These are phyloP conservation scores for Zalaria obscura DNA, from an alignment of 2,329 filamentous ascomycete genomes.

Conservation along the genomic window DNA sequence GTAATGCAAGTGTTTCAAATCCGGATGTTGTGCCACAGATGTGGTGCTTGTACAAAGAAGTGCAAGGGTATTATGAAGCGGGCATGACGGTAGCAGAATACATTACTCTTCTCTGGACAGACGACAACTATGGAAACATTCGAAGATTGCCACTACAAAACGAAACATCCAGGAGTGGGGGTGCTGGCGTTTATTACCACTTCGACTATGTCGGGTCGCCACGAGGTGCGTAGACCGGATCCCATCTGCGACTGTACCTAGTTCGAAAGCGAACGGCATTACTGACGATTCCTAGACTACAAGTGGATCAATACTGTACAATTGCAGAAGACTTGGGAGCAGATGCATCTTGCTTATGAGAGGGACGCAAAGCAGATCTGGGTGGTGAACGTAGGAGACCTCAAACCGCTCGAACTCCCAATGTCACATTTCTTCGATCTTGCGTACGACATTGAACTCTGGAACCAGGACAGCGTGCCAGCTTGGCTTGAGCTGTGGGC, in stretches of 20 bases:
- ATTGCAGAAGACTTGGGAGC: slow-evolving; percentile 49
- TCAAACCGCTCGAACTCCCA: slow-evolving; percentile 51
- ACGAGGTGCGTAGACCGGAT: slow-evolving; percentile 26
- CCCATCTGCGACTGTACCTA: too few relatives aligned
- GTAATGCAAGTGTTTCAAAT: slow-evolving; percentile 30
- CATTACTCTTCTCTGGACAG: slow-evolving; percentile 53
- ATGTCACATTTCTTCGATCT: slow-evolving; percentile 55
- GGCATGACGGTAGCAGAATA: slow-evolving; percentile 50
- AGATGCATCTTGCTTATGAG: slow-evolving; percentile 49
- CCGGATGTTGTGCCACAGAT: slow-evolving; percentile 47
- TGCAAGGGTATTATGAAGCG: slow-evolving; percentile 53
- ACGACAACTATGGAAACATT: slow-evolving; percentile 56
- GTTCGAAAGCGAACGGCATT: too few relatives aligned
- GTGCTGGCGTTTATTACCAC: slow-evolving; percentile 54
- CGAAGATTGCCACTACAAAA: slow-evolving; percentile 45
- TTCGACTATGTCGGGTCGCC: slow-evolving; percentile 46
- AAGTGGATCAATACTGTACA: slow-evolving; percentile 54
- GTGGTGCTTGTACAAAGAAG: slow-evolving; percentile 65
- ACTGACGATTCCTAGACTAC: slow-evolving; percentile 5
- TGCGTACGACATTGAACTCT: slow-evolving; percentile 47
- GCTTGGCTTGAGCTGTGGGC: slow-evolving; percentile 45
- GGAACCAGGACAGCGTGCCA: slow-evolving; percentile 40
- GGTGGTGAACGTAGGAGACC: slow-evolving; percentile 54
- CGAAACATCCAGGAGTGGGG: slow-evolving; percentile 45
- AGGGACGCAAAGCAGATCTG: slow-evolving; percentile 47